phyloP scores from a whole-genome alignment of 2,329 filamentous ascomycete species.

The Penicillium janthinellum region DNA sequence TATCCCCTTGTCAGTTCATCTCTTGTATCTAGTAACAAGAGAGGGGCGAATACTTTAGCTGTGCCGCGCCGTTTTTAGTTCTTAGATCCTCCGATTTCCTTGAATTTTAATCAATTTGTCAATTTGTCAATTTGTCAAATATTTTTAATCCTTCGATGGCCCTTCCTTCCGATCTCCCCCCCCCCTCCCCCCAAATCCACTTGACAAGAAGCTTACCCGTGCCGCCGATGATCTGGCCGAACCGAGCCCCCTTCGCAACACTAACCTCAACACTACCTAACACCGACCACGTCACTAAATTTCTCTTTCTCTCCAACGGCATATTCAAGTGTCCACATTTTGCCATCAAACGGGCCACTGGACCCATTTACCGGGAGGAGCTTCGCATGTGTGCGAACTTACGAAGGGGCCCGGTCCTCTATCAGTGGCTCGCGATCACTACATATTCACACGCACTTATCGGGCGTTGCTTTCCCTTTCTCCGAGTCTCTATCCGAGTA shows the following conservation, averaged over 20 bases:
- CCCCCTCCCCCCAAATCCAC: neutral
- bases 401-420: neutral
- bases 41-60: neutral
- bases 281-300: neutral
- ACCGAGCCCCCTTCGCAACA: neutral
- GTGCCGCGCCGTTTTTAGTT: neutral
- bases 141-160: neutral
- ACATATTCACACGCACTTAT: neutral
- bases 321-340: neutral
- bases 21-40: neutral
- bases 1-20: neutral
- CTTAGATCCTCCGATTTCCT: neutral
- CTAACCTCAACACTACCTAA: neutral
- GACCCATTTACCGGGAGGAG: neutral
- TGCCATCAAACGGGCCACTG: neutral
- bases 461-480: neutral
- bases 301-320: neutral
- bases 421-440: neutral
- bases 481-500: neutral
- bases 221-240: neutral
- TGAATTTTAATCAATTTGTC: neutral
- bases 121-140: neutral
- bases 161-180: neutral
- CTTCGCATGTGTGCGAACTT: neutral
- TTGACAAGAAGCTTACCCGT: neutral